phyloP scores from a whole-genome alignment of 495 filamentous ascomycete genomes.

The Tuber magnatum region DNA sequence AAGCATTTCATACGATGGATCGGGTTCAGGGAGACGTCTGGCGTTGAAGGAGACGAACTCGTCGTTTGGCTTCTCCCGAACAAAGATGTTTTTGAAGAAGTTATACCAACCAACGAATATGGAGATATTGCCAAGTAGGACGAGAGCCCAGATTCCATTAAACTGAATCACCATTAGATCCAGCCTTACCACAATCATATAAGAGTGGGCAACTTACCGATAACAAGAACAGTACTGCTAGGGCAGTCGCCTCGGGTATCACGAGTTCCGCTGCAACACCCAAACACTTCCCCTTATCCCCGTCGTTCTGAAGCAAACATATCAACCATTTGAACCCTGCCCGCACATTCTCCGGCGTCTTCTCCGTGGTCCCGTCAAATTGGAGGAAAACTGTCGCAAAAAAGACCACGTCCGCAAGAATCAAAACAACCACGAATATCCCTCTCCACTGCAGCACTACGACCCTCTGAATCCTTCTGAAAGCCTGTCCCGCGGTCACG shows the following conservation, averaged over 20 bases:
- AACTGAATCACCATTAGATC: constrained; percentile 48
- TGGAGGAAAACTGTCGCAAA: constrained; percentile 85
- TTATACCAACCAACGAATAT: constrained; percentile 82
- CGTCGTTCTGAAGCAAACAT: constrained; percentile 57
- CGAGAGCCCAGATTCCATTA: constrained; percentile 74
- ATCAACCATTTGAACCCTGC: constrained; percentile 54
- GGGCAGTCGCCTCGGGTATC: constrained; percentile 66
- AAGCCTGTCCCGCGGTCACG: constrained; percentile 78
- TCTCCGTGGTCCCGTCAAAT: constrained; percentile 61
- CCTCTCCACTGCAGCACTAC: constrained; percentile 93
- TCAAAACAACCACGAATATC: constrained; percentile 75
- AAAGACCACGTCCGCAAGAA: constrained; percentile 82
- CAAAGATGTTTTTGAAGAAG: constrained; percentile 49
- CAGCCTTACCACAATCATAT: neutral
- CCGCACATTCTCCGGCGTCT: constrained; percentile 49
- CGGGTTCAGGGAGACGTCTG: constrained; percentile 53
- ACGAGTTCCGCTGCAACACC: constrained; percentile 51
- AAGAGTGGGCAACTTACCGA: constrained; percentile 50
- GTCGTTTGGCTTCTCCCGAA: constrained; percentile 43
- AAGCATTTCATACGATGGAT: constrained; percentile 80
- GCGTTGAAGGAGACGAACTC: constrained; percentile 91
- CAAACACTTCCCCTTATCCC: constrained; percentile 61
- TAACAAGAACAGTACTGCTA: constrained; percentile 73
- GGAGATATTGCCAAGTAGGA: constrained; percentile 70
- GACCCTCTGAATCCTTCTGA: constrained; percentile 73